Conservation (phyloP, 78 protist genomes). For the Protostelium mycophagum region DNA sequence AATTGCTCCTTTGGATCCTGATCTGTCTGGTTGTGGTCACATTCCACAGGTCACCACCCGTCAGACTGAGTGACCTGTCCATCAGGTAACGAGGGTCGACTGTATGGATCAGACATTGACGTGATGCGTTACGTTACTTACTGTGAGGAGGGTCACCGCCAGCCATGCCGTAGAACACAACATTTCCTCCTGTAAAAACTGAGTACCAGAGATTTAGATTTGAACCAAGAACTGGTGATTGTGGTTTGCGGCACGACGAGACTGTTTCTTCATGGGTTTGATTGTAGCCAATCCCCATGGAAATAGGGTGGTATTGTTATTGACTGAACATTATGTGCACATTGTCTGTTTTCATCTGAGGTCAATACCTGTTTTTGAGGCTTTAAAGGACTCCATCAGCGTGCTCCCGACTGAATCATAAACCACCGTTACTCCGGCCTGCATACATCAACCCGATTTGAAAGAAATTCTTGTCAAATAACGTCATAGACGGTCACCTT, state of each 20-base stretch:
- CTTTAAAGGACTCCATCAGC: neutral
- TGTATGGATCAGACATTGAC: neutral
- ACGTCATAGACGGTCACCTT: too few relatives aligned
- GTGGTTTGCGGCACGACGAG: too few relatives aligned
- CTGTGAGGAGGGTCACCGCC: slow-evolving; percentile 9
- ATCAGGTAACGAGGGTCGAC: slow-evolving; percentile 7
- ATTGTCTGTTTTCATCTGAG: too few relatives aligned
- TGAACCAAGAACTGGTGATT: too few relatives aligned
- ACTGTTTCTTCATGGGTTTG: too few relatives aligned
- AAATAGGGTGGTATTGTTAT: too few relatives aligned
- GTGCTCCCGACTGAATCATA: slow-evolving; percentile 5
- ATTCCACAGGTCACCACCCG: slow-evolving; percentile 6
- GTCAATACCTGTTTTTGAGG: neutral
- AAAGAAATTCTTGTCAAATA: too few relatives aligned
- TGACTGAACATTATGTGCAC: too few relatives aligned
- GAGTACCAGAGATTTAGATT: too few relatives aligned
- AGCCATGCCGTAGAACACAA: slow-evolving; percentile 9
- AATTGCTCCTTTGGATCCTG: neutral
- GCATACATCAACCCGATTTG: too few relatives aligned
- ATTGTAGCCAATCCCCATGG: too few relatives aligned
- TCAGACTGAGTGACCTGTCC: neutral
- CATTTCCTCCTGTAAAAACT: neutral
- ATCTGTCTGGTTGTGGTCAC: neutral
- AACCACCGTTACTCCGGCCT: neutral
- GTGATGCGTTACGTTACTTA: neutral